Conservation (phyloP, 495 filamentous ascomycete species). For the Hyaloscypha hepaticicola region DNA sequence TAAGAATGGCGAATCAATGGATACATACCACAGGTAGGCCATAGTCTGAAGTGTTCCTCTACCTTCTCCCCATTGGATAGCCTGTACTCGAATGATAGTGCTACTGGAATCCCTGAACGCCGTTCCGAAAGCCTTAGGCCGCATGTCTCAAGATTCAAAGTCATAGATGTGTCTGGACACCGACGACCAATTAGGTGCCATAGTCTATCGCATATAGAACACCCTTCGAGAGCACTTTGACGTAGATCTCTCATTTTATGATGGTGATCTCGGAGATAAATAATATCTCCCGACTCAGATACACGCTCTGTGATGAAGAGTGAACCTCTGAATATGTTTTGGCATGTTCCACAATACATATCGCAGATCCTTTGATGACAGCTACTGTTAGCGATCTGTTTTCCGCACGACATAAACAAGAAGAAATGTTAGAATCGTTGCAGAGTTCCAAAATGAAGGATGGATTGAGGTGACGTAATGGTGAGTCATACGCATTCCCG, state of each 20-base stretch:
- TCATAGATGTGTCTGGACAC: not conserved
- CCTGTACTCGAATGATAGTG: not conserved
- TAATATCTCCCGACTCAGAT: not conserved
- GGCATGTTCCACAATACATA: not conserved
- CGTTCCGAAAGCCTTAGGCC: not conserved
- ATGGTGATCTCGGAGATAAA: slow-evolving; percentile 1
- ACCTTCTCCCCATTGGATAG: not conserved
- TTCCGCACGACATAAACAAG: not conserved
- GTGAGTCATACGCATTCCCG: too few relatives aligned
- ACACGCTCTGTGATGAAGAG: not conserved
- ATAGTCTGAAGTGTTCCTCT: not conserved
- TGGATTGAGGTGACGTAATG: too few relatives aligned
- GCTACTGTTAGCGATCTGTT: not conserved
- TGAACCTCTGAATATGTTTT: not conserved
- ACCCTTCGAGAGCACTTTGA: not conserved
- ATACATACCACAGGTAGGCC: slow-evolving; percentile 1
- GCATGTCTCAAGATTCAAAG: not conserved
- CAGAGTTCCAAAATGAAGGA: too few relatives aligned
- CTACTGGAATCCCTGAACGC: not conserved
- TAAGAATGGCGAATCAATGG: not conserved
- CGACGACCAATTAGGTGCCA: not conserved
- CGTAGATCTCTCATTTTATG: not conserved
- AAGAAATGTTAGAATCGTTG: too few relatives aligned
- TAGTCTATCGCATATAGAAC: not conserved
- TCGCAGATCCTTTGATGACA: not conserved